phyloP scores from a whole-genome alignment of 2,329 filamentous ascomycete genomes.

The Westerdykella ornata region DNA sequence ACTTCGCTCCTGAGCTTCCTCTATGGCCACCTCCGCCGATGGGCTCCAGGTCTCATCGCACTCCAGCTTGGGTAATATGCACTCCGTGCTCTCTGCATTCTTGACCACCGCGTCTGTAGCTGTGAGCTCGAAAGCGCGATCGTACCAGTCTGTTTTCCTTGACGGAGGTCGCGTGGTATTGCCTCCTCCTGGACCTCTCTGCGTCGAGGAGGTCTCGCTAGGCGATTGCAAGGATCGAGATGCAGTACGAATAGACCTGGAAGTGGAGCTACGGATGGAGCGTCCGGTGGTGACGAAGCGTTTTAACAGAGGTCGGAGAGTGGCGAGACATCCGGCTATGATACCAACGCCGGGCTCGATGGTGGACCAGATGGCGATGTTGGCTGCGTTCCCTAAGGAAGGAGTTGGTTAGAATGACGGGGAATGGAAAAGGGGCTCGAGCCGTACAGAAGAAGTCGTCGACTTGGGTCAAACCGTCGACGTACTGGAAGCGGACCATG shows the following conservation, averaged over 20 bases:
- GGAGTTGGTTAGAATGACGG: constrained; percentile 7
- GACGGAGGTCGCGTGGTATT: neutral
- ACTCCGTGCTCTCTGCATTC: neutral
- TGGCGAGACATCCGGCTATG: constrained; percentile 47
- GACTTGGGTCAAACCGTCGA: constrained; percentile 35
- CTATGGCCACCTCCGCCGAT: too few species aligned
- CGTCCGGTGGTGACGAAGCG: constrained; percentile 3
- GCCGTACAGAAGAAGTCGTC: constrained; percentile 42
- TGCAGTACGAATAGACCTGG: constrained; percentile 16
- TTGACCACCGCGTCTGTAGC: neutral
- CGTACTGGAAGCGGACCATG: constrained; percentile 47
- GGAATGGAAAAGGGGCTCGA: neutral
- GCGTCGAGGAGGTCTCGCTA: neutral
- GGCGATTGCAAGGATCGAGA: constrained; percentile 4
- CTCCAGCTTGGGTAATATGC: neutral
- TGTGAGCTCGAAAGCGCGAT: neutral
- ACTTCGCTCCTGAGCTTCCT: too few species aligned
- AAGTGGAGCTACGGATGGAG: constrained; percentile 19
- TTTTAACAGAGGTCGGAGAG: constrained; percentile 45
- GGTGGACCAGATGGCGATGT: constrained; percentile 40
- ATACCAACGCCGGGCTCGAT: constrained; percentile 37
- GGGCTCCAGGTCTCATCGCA: too few species aligned
- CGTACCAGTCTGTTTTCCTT: constrained; percentile 1
- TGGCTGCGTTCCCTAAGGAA: constrained; percentile 37
- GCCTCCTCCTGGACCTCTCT: neutral